phyloP scores from a whole-genome alignment of 768 basidiomycete genomes.

The Saitozyma sp. region DNA sequence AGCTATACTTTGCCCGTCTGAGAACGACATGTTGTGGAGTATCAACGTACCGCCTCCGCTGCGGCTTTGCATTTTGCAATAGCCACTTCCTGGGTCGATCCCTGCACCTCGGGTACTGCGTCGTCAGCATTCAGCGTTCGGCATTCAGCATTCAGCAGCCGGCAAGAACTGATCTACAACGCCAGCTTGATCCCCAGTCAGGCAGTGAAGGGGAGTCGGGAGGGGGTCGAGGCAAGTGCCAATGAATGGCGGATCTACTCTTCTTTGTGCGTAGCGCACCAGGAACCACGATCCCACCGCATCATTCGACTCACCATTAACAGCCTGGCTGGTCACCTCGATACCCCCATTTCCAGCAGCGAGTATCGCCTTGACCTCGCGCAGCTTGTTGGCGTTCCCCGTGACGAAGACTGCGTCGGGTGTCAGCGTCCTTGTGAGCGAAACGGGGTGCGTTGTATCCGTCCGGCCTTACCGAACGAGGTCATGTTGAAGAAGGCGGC shows the following conservation, averaged over 20 bases:
- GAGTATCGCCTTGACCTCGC: conserved; percentile 82
- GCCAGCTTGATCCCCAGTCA: conserved; percentile 2
- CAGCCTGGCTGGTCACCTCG: conserved; percentile 70
- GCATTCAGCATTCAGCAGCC: too few relatives aligned
- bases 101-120: conserved; percentile 92
- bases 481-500: not conserved
- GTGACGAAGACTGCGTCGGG: conserved; percentile 79
- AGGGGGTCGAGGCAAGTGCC: not conserved
- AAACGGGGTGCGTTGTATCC: not conserved
- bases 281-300: too few relatives aligned
- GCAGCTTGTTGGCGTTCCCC: conserved; percentile 87
- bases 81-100: conserved; percentile 86
- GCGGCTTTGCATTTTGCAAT: conserved; percentile 80
- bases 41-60: conserved; percentile 65
- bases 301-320: conserved; percentile 67
- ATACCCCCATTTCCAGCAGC: conserved; percentile 60
- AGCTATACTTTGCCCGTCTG: not conserved
- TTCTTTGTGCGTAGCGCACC: too few relatives aligned
- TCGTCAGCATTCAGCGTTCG: too few relatives aligned
- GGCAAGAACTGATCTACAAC: not conserved
- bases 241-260: too few relatives aligned
- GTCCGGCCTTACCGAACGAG: not conserved
- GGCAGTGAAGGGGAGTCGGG: not conserved
- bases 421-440: not conserved
- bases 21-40: not conserved